Conservation (phyloP, 2,329 filamentous ascomycete genomes). For the Gremmenia infestans region DNA sequence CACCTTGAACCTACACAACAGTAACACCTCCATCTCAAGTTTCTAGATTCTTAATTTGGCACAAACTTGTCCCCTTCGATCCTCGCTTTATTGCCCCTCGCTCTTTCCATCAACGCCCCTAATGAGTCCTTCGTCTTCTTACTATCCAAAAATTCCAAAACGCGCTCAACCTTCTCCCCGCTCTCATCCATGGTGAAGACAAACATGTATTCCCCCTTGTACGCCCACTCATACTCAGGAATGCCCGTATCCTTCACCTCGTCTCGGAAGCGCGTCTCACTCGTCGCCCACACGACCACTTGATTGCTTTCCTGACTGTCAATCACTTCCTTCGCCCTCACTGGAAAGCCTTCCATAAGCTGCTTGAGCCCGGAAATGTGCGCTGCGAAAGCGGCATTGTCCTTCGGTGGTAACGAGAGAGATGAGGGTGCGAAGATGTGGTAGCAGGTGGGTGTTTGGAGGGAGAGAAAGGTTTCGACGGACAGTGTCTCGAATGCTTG, state of each 20-base stretch:
- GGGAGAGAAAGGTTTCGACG: not conserved
- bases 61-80: too few relatives aligned
- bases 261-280: constrained; percentile 23
- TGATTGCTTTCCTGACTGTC: constrained; percentile 20
- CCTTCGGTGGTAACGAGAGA: not conserved
- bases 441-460: not conserved
- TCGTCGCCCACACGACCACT: constrained; percentile 29
- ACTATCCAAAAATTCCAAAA: constrained; percentile 33
- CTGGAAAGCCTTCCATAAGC: constrained; percentile 20
- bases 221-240: constrained; percentile 25
- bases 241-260: constrained; percentile 17
- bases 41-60: too few relatives aligned
- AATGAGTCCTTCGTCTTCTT: too few relatives aligned
- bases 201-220: constrained; percentile 32
- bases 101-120: too few relatives aligned
- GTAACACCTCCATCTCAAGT: too few relatives aligned
- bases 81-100: too few relatives aligned
- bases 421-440: constrained; percentile 6
- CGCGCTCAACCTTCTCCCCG: constrained; percentile 26
- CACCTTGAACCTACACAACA: too few relatives aligned
- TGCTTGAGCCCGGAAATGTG: not conserved
- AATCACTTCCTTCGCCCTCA: constrained; percentile 15
- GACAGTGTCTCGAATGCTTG: constrained; percentile 1
- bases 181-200: constrained; percentile 28
- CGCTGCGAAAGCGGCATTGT: not conserved